A percentile compares a stretch with the other conserved stretches of the same genome.
These are phyloP conservation scores for Serendipita indica DNA, from an alignment of 768 basidiomycete genomes.

Conservation along the genomic window DNA sequence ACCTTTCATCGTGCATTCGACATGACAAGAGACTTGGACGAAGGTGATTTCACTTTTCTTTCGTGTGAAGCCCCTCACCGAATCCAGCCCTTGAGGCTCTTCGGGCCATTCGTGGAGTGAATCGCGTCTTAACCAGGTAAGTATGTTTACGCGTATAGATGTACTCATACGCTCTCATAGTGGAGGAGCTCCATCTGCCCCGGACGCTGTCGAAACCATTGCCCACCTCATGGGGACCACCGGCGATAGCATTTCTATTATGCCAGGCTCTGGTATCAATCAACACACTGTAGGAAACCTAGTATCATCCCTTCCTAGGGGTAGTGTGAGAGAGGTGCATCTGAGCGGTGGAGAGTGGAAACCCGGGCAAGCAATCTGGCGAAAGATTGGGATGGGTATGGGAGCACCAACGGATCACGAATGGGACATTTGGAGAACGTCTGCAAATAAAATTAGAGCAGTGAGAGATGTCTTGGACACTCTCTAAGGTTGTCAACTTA, in stretches of 20 bases:
- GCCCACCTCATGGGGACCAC: not conserved
- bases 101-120: slow-evolving; percentile 40
- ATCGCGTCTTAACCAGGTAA: slow-evolving; percentile 69
- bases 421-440: slow-evolving; percentile 58
- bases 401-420: slow-evolving; percentile 31
- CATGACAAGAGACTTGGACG: slow-evolving; percentile 41
- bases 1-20: slow-evolving; percentile 74
- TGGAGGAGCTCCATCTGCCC: slow-evolving; percentile 27
- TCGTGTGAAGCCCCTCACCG: not conserved
- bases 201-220: slow-evolving; percentile 23
- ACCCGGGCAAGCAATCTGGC: slow-evolving; percentile 36
- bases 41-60: slow-evolving; percentile 29
- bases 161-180: slow-evolving; percentile 33
- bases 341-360: slow-evolving; percentile 56
- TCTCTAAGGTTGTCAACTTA: not conserved
- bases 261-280: slow-evolving; percentile 69
- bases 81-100: not conserved
- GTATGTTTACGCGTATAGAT: slow-evolving; percentile 8
- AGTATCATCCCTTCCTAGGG: slow-evolving; percentile 35
- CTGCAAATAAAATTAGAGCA: slow-evolving; percentile 31
- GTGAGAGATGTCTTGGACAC: slow-evolving; percentile 11
- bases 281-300: slow-evolving; percentile 35
- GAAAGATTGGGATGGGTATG: slow-evolving; percentile 53
- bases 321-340: slow-evolving; percentile 54
- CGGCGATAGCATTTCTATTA: slow-evolving; percentile 24